Base-by-base conservation (phyloP, 768 basidiomycete genomes). In the Sarcomyxa edulis region DNA sequence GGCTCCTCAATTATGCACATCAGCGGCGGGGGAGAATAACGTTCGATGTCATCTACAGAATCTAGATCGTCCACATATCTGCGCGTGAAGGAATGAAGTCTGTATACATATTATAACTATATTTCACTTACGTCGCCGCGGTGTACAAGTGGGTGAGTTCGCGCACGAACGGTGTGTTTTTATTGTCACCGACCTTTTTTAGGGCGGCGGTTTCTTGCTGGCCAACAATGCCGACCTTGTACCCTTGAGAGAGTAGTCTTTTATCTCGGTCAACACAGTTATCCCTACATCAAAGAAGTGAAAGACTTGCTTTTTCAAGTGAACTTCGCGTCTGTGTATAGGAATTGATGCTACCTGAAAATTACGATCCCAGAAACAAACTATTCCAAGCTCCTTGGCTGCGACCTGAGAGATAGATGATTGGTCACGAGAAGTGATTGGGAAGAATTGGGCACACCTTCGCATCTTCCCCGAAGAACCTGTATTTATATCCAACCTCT, bases 201-300 rank as follows among this genome's bases (percentile, higher is more conserved):
- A 94, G 68, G 0, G 91, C 91, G 12, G 91, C 87, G 0, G 92
- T 93, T 59, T 94, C 91, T 1, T 71, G 74, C 53, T 94, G 92
- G 16, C 78, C 69, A 2, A 91, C 81, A 20, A 94, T 73, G 2
- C 92, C 91, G 25, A 92, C 89, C 58, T 85, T 82, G 54, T 89
- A 68, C 0, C 90, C 91, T 42, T 75, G 74, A 4, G 85, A 78
- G 20, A 94, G 66, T 11, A 94, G 66, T 44, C 90, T 83, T n/a
- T 21, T 8, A 23, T 1, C 25, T 62, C 16, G 18, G 26, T 21
- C 45, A 37, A 28, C 3, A 4, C 6, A 26, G 21, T 39, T 14
- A 24, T 28, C 9, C n/a, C 19, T 26, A 8, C 8, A 22, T 33
- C 22, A 20, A 14, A 22, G 24, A 14, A 22, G 22, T 35, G 8